Percentiles rank a stretch among this genome's conserved stretches.
phyloP scores from a whole-genome alignment of 306 rosid species.

The Castanea mollissima region DNA sequence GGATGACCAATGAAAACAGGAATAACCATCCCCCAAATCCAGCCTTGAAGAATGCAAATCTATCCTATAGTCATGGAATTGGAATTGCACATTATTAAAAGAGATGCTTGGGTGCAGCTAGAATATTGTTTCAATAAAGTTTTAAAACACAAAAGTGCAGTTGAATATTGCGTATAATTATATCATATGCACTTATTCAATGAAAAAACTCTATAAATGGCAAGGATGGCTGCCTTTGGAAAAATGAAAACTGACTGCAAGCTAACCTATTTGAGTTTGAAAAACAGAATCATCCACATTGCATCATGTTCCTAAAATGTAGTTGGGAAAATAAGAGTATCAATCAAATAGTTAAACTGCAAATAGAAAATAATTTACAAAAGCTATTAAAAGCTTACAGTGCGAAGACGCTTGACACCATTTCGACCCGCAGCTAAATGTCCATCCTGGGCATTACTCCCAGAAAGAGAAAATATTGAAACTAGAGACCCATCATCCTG shows the following conservation, averaged over 20 bases:
- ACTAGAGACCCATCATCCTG: conserved; percentile 95
- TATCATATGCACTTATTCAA: neutral
- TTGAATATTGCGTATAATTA: neutral
- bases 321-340: neutral
- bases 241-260: neutral
- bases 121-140: neutral
- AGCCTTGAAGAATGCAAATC: neutral
- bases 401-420: conserved; percentile 90
- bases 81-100: neutral
- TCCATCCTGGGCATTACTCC: conserved; percentile 87
- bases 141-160: neutral
- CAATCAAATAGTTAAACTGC: neutral
- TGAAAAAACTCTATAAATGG: neutral
- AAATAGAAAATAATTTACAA: neutral
- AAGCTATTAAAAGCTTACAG: conserved; percentile 39
- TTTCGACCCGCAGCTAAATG: conserved; percentile 92
- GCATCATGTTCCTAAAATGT: neutral
- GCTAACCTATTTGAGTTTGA: conserved; percentile 1
- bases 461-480: conserved; percentile 78
- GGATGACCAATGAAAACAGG: neutral
- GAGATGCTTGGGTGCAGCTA: neutral
- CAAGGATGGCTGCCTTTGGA: neutral
- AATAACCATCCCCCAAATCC: neutral
- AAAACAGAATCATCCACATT: neutral
- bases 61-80: neutral